Evolutionary conservation across 306 rosid genomes (phyloP).

Genomic region (Nissolia schottii): DNA sequence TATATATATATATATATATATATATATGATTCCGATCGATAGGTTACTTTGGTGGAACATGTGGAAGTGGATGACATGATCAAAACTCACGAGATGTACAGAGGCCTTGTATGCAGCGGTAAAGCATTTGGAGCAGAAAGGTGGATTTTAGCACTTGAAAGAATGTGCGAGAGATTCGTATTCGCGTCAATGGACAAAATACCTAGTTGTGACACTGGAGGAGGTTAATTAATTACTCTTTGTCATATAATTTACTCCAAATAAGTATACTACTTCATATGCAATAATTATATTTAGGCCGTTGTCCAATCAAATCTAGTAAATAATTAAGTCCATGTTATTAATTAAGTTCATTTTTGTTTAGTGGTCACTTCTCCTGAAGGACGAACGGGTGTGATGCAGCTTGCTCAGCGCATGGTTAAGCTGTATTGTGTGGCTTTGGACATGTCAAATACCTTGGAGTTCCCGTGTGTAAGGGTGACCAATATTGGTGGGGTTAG

Average conservation of each 20-base stretch:
- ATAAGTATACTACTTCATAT: too few relatives aligned
- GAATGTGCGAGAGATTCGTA: conserved; percentile 57
- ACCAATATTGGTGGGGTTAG: conserved; percentile 36
- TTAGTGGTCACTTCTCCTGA: conserved; percentile 36
- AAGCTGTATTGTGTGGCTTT: conserved; percentile 43
- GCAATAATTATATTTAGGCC: too few relatives aligned
- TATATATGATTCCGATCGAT: too few relatives aligned
- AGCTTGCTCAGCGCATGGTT: conserved; percentile 54
- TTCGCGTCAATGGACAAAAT: background rate
- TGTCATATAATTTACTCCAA: background rate
- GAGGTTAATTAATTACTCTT: conserved; percentile 30
- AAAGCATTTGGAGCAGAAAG: conserved; percentile 63
- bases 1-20: too few relatives aligned
- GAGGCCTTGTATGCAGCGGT: conserved; percentile 33
- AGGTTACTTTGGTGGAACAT: too few relatives aligned
- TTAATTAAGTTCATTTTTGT: background rate
- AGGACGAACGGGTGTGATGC: conserved; percentile 44
- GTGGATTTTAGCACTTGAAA: conserved; percentile 62
- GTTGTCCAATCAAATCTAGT: too few relatives aligned
- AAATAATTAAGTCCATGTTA: background rate
- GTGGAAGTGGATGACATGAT: too few relatives aligned
- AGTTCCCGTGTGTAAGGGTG: conserved; percentile 39
- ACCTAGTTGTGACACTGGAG: conserved; percentile 23
- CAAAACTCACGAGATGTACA: too few relatives aligned
- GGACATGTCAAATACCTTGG: conserved; percentile 41